Evolutionary conservation across 192 early-diverging fungal genomes (phyloP).

Genomic region (Coemansia guatemalensis): DNA sequence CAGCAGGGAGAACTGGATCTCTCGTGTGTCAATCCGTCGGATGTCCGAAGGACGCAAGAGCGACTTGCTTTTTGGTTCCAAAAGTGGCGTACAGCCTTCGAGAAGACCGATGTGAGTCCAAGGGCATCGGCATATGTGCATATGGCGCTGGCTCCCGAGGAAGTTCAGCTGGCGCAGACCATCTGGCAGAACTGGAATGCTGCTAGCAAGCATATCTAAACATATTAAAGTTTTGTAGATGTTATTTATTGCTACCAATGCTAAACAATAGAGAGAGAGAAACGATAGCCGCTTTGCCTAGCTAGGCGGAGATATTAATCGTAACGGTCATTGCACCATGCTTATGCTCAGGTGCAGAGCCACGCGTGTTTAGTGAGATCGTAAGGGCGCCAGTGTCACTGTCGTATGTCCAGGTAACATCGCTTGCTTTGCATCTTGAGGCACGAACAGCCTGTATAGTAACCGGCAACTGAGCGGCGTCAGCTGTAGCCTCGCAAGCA

Average conservation of each 20-base stretch:
- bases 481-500: conserved; percentile 7
- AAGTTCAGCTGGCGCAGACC: not conserved
- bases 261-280: not conserved
- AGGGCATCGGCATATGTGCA: conserved; percentile 6
- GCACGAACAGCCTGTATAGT: conserved; percentile 16
- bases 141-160: not conserved
- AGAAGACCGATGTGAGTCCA: not conserved
- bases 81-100: conserved; percentile 17
- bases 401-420: not conserved
- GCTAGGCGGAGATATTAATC: conserved; percentile 2
- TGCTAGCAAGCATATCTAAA: not conserved
- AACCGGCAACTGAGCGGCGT: conserved; percentile 1
- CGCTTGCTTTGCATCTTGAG: conserved; percentile 1
- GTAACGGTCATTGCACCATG: not conserved
- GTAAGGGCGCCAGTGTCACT: conserved; percentile 11
- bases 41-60: conserved; percentile 7
- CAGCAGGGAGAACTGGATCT: conserved; percentile 3
- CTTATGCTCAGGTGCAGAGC: not conserved
- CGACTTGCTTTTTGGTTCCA: conserved; percentile 34
- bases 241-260: not conserved
- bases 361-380: not conserved
- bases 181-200: not conserved
- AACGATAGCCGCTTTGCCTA: not conserved
- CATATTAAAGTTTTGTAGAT: not conserved
- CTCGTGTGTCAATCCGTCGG: not conserved